These are phyloP conservation scores for Chytriomyces confervae DNA, from an alignment of 192 early-diverging fungal genomes.

Conservation along the genomic window DNA sequence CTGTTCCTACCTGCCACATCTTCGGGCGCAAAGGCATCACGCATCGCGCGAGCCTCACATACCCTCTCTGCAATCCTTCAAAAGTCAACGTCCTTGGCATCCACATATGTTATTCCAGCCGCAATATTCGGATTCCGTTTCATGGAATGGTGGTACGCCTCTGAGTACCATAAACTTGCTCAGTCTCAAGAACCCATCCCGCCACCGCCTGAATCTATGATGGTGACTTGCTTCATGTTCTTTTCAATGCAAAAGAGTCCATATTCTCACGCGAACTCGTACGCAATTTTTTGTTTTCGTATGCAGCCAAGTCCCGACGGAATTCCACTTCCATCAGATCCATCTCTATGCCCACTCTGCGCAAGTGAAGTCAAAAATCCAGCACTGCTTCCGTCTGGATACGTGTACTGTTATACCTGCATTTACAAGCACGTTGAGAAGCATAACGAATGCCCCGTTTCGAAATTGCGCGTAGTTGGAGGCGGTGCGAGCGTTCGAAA, in stretches of 20 bases:
- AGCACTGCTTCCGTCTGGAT: constrained; percentile 84
- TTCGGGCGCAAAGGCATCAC: background rate
- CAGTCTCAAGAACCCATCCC: constrained; percentile 63
- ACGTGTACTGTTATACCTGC: constrained; percentile 94
- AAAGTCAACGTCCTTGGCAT: constrained; percentile 39
- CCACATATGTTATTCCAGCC: constrained; percentile 78
- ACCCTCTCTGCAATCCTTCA: background rate
- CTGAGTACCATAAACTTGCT: constrained; percentile 73
- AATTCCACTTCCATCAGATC: constrained; percentile 70
- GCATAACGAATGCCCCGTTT: constrained; percentile 78
- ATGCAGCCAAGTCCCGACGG: constrained; percentile 76
- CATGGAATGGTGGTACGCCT: constrained; percentile 95
- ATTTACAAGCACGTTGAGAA: constrained; percentile 77
- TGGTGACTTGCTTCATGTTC: constrained; percentile 46
- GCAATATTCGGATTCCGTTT: constrained; percentile 94
- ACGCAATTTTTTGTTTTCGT: background rate
- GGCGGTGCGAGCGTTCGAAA: constrained; percentile 67
- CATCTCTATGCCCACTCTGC: constrained; percentile 84
- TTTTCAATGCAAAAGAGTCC: background rate
- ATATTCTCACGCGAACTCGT: too few relatives aligned
- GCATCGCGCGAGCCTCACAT: background rate
- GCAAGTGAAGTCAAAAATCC: constrained; percentile 75
- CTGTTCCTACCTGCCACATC: background rate
- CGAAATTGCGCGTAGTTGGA: constrained; percentile 54
- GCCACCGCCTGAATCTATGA: constrained; percentile 71